These are phyloP conservation scores for Macaranga tanarius DNA, from an alignment of 441 rosid genomes.

Conservation along the genomic window DNA sequence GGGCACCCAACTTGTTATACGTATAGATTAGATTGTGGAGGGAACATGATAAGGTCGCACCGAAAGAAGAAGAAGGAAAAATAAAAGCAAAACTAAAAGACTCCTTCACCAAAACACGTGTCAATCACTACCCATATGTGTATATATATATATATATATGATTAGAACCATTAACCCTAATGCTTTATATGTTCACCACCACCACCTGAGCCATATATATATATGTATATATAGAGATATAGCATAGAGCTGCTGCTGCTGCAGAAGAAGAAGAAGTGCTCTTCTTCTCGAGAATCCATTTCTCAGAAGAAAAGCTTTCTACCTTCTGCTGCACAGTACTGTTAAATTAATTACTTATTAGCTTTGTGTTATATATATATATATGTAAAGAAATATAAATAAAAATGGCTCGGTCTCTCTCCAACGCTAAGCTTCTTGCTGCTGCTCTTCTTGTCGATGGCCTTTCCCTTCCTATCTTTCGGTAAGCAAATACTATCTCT, in stretches of 20 bases:
- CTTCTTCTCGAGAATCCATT: not conserved
- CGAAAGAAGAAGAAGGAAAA: not conserved
- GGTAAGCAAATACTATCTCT: slow-evolving; percentile 16
- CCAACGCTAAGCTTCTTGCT: slow-evolving; percentile 26
- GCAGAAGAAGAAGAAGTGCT: slow-evolving; percentile 15
- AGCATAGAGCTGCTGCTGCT: too few species aligned
- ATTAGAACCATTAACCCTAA: not conserved
- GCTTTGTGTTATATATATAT: not conserved
- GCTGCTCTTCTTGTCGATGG: slow-evolving; percentile 23
- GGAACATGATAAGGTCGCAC: slow-evolving; percentile 4
- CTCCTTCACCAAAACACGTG: too few species aligned
- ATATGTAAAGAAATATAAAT: not conserved
- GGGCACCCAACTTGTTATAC: too few species aligned
- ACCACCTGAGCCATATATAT: not conserved
- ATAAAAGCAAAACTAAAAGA: too few species aligned
- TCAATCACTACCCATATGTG: not conserved
- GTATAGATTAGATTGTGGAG: too few species aligned
- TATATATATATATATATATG: too few species aligned
- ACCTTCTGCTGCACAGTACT: not conserved
- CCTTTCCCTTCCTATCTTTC: slow-evolving; percentile 24
- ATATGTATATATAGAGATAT: too few species aligned
- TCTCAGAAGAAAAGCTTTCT: not conserved
- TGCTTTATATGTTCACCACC: not conserved
- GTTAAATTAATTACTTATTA: not conserved
- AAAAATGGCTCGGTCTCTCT: slow-evolving; percentile 36